Evolutionary conservation across 129 eudicot genomes (phyloP).

Genomic region (Daucus carota): DNA sequence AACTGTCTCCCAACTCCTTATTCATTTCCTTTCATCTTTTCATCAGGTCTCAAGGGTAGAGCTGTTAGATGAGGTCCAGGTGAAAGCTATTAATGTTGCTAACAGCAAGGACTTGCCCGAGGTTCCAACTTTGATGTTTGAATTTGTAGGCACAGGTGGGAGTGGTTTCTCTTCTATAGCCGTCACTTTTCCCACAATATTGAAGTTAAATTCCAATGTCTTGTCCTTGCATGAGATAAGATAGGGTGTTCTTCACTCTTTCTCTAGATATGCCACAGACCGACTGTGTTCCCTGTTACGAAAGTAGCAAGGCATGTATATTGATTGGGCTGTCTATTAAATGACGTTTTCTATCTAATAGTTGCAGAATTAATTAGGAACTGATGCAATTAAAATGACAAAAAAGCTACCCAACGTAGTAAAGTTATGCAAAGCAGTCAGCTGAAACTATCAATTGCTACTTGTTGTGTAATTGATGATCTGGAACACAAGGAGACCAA

Average conservation of each 20-base stretch:
- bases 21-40: not conserved
- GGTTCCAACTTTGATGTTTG: slow-evolving; percentile 90
- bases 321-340: not conserved
- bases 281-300: not conserved
- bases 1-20: not conserved
- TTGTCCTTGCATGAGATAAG: not conserved
- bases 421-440: not conserved
- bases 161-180: not conserved
- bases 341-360: not conserved
- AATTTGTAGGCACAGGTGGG: slow-evolving; percentile 88
- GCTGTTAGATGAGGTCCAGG: slow-evolving; percentile 93
- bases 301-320: not conserved
- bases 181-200: not conserved
- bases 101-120: slow-evolving; percentile 84
- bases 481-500: not conserved
- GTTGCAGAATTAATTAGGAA: not conserved
- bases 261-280: not conserved
- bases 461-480: not conserved
- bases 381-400: slow-evolving; percentile 1
- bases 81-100: slow-evolving; percentile 83
- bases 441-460: not conserved
- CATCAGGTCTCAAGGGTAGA: slow-evolving; percentile 95
- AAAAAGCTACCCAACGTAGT: not conserved
- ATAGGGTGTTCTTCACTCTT: not conserved
- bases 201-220: not conserved